Evolutionary conservation across 179 eudicot genomes (phyloP).

Genomic region (Amaranthus tricolor): DNA sequence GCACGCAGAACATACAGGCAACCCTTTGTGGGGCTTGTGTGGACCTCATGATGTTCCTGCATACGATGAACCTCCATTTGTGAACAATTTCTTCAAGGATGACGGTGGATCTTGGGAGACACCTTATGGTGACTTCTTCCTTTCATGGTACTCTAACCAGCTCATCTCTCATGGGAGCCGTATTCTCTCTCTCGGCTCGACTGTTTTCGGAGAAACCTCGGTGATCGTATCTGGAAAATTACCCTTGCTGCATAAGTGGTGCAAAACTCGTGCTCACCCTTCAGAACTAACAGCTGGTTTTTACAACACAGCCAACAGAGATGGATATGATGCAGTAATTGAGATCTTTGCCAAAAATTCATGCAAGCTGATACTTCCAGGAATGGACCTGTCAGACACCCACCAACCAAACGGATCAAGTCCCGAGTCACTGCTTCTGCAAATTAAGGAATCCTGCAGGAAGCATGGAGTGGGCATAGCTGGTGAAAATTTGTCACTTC

Average conservation of each 20-base stretch:
- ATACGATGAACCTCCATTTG: constrained; percentile 46
- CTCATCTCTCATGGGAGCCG: constrained; percentile 64
- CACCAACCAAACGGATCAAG: constrained; percentile 42
- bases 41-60: constrained; percentile 83
- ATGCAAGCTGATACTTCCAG: constrained; percentile 54
- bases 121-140: constrained; percentile 76
- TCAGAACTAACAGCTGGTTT: constrained; percentile 75
- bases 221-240: constrained; percentile 59
- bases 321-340: constrained; percentile 62
- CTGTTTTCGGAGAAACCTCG: constrained; percentile 38
- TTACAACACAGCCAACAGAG: constrained; percentile 58
- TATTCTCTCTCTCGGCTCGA: constrained; percentile 57
- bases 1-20: constrained; percentile 50
- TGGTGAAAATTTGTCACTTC: constrained; percentile 54
- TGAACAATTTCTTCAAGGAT: constrained; percentile 52
- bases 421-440: constrained; percentile 46
- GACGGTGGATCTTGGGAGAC: constrained; percentile 83
- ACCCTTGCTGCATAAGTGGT: constrained; percentile 55
- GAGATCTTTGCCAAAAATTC: constrained; percentile 53
- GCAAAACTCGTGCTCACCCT: constrained; percentile 60
- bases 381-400: constrained; percentile 64
- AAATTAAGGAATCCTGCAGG: constrained; percentile 48
- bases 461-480: constrained; percentile 43
- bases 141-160: constrained; percentile 78
- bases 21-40: constrained; percentile 74